Evolutionary conservation across 192 early-diverging fungal genomes (phyloP), one percentile per base, ranked within the genome.

Genomic region (Coemansia sp.): DNA sequence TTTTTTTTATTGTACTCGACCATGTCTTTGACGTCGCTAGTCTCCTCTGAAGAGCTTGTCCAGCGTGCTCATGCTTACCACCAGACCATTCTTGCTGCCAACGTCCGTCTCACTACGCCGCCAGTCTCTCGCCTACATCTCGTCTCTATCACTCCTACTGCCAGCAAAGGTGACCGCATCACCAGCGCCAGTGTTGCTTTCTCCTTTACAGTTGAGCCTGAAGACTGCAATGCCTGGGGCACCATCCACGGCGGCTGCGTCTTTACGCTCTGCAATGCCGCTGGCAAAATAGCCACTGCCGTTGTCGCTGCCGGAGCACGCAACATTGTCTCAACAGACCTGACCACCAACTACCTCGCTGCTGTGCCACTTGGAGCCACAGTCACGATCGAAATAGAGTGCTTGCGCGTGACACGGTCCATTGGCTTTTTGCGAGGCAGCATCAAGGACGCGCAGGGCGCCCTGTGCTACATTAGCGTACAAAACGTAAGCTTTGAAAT

Each of bases 221-320:
- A 70, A 0, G 79, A 82, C 70, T 82, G 79, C 64, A 82, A 82
- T 49, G 64, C 79, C 4, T 82, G 79, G 79, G 68, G 74, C 44
- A 75, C 79, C 16, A 72, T 82, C 52, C 79, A 82, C 35, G 79
- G 79, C 61, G 79, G 79, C 47, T 82, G 79, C 45, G 79, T 82
- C 12, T 75, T 76, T 52, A 73, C 79, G 0, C 20, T 82, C 0
- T 82, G 60, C 64, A 82, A 82, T 32, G 74, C 65, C 11, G 79
- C 73, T 20, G 79, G 79, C 60, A 82, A 82, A 44, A 82, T 82
- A 20, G 74, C 79, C 47, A 71, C 74, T 2, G 73, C 79, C 0
- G 73, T 73, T n/a, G 67, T 75, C 35, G 76, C 68, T 34, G 34
- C 30, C 16, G 74, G 74, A 16, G 73, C 73, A 0, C 60, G 43